Percentiles rank a stretch among this genome's conserved stretches.
These are phyloP conservation scores for Allomyces arbusculus DNA, from an alignment of 192 early-diverging fungal species.

Conservation along the genomic window DNA sequence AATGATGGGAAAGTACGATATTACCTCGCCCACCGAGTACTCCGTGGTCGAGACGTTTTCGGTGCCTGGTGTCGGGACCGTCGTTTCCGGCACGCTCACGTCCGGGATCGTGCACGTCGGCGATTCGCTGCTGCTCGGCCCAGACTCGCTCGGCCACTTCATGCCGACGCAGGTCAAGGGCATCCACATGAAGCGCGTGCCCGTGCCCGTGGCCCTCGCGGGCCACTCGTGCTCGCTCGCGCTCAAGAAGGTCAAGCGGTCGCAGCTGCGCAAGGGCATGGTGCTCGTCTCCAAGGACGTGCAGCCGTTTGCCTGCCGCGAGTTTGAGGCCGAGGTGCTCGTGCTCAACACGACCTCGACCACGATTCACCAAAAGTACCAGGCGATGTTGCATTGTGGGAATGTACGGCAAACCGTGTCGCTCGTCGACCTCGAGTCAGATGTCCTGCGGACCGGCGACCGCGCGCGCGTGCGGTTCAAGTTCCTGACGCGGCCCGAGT, in stretches of 20 bases:
- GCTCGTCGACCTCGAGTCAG: conserved; percentile 48
- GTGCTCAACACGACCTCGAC: conserved; percentile 73
- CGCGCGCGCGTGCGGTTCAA: conserved; percentile 54
- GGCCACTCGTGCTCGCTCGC: conserved; percentile 74
- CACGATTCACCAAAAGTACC: conserved; percentile 73
- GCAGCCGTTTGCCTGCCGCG: conserved; percentile 29
- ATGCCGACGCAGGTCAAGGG: conserved; percentile 52
- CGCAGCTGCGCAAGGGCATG: conserved; percentile 54
- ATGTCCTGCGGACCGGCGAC: conserved; percentile 67
- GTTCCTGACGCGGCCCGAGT: conserved; percentile 63
- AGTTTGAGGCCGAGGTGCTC: conserved; percentile 83
- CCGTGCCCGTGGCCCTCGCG: conserved; percentile 48
- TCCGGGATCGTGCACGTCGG: conserved; percentile 57
- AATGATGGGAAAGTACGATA: conserved; percentile 36
- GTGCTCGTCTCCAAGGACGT: conserved; percentile 12
- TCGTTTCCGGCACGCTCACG: conserved; percentile 61
- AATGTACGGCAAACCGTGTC: conserved; percentile 68
- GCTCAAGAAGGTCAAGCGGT: conserved; percentile 61
- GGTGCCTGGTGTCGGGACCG: conserved; percentile 80
- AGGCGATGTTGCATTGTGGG: conserved; percentile 89
- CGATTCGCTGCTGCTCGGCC: conserved; percentile 64
- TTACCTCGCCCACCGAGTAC: conserved; percentile 39
- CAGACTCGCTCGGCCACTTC: conserved; percentile 67
- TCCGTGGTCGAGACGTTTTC: conserved; percentile 79
- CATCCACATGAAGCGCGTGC: conserved; percentile 74